These are phyloP conservation scores for Erodium maritimum DNA, from an alignment of 345 rosid genomes.

Conservation along the genomic window DNA sequence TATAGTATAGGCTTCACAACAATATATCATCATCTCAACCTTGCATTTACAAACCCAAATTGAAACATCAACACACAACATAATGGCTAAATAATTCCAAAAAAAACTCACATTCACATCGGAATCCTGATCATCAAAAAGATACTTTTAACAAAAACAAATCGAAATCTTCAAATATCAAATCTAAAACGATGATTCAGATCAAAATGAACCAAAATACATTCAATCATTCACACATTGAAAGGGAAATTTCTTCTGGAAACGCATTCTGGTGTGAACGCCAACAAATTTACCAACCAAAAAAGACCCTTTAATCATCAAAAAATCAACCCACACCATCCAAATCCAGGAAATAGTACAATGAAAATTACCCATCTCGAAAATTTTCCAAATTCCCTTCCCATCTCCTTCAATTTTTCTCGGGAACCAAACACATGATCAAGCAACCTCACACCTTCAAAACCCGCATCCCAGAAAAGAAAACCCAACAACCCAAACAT, in stretches of 20 bases:
- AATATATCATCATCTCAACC: slow-evolving; percentile 14
- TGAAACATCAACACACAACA: slow-evolving; percentile 5
- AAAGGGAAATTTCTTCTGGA: too few relatives aligned
- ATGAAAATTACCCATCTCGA: background rate
- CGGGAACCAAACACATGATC: background rate
- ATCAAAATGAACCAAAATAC: too few relatives aligned
- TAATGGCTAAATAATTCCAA: background rate
- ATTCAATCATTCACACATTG: too few relatives aligned
- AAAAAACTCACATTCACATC: too few relatives aligned
- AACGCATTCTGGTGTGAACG: too few relatives aligned
- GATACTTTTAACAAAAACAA: too few relatives aligned
- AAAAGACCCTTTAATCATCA: too few relatives aligned
- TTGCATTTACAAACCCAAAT: slow-evolving; percentile 7
- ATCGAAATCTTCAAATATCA: too few relatives aligned
- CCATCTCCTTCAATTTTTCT: background rate
- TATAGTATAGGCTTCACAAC: slow-evolving; percentile 17
- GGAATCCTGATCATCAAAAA: background rate
- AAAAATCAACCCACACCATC: too few relatives aligned
- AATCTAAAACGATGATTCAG: too few relatives aligned
- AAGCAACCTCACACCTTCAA: background rate
- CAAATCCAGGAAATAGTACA: too few relatives aligned
- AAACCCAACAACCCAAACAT: background rate
- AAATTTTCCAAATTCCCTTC: background rate
- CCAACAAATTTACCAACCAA: too few relatives aligned
- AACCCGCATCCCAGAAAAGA: background rate